These are phyloP conservation scores for Crithidia bombi DNA, from an alignment of 208 protist species.

Conservation along the genomic window DNA sequence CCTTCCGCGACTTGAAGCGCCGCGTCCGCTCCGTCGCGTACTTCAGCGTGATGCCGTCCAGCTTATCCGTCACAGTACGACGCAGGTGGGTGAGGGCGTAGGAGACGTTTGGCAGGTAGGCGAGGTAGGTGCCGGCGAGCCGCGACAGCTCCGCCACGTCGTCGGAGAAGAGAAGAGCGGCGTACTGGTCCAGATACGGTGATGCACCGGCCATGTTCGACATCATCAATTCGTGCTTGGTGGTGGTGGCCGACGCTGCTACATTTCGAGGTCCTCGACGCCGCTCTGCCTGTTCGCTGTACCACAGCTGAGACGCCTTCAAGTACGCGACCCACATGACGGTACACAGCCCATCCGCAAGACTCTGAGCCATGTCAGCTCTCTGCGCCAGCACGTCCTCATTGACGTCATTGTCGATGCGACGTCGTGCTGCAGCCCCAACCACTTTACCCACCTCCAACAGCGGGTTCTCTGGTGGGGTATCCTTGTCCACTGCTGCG, in stretches of 20 bases:
- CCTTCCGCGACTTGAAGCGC: slow-evolving; percentile 26
- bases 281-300: slow-evolving; percentile 13
- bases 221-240: neutral
- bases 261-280: neutral
- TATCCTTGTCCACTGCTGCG: neutral
- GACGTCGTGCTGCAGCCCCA: neutral
- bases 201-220: slow-evolving; percentile 23
- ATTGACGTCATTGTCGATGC: neutral
- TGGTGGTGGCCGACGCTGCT: neutral
- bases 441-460: neutral
- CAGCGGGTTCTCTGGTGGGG: neutral
- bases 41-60: slow-evolving; percentile 22
- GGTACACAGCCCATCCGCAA: slow-evolving; percentile 28
- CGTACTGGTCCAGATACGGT: slow-evolving; percentile 28
- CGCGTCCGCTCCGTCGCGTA: slow-evolving; percentile 32
- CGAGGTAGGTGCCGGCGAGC: slow-evolving; percentile 20
- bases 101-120: slow-evolving; percentile 14
- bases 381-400: neutral
- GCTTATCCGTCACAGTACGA: slow-evolving; percentile 15
- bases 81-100: slow-evolving; percentile 25
- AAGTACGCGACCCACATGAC: slow-evolving; percentile 39
- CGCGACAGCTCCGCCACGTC: slow-evolving; percentile 16
- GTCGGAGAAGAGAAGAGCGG: slow-evolving; percentile 27
- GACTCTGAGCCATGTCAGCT: slow-evolving; percentile 18
- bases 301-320: slow-evolving; percentile 33